Evolutionary conservation across 2,329 filamentous ascomycete genomes (phyloP), one percentile per base, ranked within the genome.

Genomic region (Aspergillus chevalieri): DNA sequence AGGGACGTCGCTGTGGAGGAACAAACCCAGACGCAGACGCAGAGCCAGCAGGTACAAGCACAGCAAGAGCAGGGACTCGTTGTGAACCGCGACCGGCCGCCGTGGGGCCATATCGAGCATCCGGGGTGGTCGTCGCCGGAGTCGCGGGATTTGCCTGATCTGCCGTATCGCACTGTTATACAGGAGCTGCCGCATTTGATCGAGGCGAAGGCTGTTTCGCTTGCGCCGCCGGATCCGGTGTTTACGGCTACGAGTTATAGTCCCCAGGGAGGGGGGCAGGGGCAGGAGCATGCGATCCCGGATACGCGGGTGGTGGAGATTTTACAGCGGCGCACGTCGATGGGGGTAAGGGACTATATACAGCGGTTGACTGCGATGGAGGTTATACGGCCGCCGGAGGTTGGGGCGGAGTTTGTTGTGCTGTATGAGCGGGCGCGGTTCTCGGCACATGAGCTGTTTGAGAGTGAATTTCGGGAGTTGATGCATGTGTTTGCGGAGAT

Each of bases 141-240:
- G 26, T 86, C 83, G 1, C 74, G 80, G 7, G 87, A 93, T 62
- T 72, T 93, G 15, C 84, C 89, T 4, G 83, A 89, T 62, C 72
- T 97, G n/a, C 84, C 94, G 56, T 97, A 95, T 68, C 79, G 78
- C 58, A 83, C 83, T 2, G 89, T 98, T 21, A 77, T 96, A 15
- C 78, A 80, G 34, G 92, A 97, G 68, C 77, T 98, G 21, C 89
- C 91, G 1, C 86, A 94, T 63, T 78, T 97, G 24, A 87, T 97
- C 54, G 92, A 97, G 73, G 92, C 89, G 8, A 92, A 92, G 67
- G 92, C 90, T 1, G 82, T 96, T n/a, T 90, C 88, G 0, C 79
- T 95, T 34, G 89, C 87, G 0, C 89, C 85, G 26, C 74, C 76
- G 0, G 76, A 79, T 55, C 75, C 78, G 3, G 66, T 71, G 3